Evolutionary conservation across 2,329 filamentous ascomycete species (phyloP).

Genomic region (Neofusicoccum laricinum): DNA sequence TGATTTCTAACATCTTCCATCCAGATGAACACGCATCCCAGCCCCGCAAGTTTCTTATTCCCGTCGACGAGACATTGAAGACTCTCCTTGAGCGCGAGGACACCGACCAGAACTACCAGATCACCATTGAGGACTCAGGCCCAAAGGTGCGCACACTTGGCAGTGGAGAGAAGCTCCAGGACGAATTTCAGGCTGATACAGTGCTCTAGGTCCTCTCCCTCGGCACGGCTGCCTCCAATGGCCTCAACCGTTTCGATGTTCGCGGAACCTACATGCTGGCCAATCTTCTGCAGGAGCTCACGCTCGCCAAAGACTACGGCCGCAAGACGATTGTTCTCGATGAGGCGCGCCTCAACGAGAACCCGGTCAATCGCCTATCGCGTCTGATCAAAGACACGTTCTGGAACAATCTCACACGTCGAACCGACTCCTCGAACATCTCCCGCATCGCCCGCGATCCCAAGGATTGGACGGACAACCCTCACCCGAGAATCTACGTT

Average conservation of each 20-base stretch:
- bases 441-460: constrained; percentile 83
- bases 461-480: constrained; percentile 92
- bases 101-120: constrained; percentile 88
- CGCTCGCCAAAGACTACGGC: constrained; percentile 85
- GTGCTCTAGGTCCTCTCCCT: constrained; percentile 67
- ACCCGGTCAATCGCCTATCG: constrained; percentile 83
- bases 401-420: constrained; percentile 85
- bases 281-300: constrained; percentile 92
- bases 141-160: constrained; percentile 64
- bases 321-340: constrained; percentile 88
- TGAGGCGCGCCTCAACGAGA: constrained; percentile 88
- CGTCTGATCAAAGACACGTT: constrained; percentile 87
- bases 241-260: constrained; percentile 83
- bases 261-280: constrained; percentile 97
- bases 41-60: constrained; percentile 78
- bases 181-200: constrained; percentile 1
- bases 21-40: constrained; percentile 69
- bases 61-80: constrained; percentile 80
- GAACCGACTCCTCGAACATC: constrained; percentile 85
- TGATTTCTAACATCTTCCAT: background rate
- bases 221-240: constrained; percentile 80
- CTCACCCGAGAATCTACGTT: constrained; percentile 87
- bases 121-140: constrained; percentile 93
- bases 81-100: constrained; percentile 82
- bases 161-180: background rate